Evolutionary conservation across 257 asterid genomes (phyloP), one percentile per base, ranked within the genome.

Genomic region (Handroanthus guayacan): DNA sequence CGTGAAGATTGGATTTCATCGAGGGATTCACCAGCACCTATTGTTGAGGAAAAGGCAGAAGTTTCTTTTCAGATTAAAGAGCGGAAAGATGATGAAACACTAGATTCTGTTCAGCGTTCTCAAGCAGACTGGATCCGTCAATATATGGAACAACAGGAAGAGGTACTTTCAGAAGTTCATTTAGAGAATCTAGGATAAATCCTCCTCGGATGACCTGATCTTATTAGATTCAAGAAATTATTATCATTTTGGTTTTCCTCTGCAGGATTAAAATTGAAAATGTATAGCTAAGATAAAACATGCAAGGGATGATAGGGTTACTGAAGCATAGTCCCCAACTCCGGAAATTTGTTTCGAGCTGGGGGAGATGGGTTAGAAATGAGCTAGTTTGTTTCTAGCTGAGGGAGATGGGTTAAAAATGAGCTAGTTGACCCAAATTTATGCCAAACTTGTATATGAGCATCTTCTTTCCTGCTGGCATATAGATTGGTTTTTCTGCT

Each of bases 41-140:
- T 61, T 70, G 81, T 71, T 66, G 86, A 85, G 80, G 91, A 83
- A 74, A 79, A 80, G 48, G 82, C 79, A 62, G 82, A 86, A 67
- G 80, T 76, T 76, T 63, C 86, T 39, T 81, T 85, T 57, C 83
- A 75, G 84, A 75, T 81, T 74, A 91, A 87, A 82, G 91, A 84
- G 68, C 84, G 84, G 55, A 88, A 87, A 85, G 88, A 85, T 81
- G 90, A 86, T 61, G 96, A 84, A 79, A 82, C 79, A 73, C 80
- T 92, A 43, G 91, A 83, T 77, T 81, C 96, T 36, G 75, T 72
- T 72, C 92, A 87, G 78, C 89, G 67, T 47, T 82, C 97, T 71
- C 99, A 95, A 85, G 97, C 97, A 55, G 95, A 89, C 76, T 95
- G 98, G 99, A 92, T 92, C 76, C 97, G 91, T 67, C 97, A 82